Conservation (phyloP, 768 basidiomycete species). For the Termitomyces sp. region DNA sequence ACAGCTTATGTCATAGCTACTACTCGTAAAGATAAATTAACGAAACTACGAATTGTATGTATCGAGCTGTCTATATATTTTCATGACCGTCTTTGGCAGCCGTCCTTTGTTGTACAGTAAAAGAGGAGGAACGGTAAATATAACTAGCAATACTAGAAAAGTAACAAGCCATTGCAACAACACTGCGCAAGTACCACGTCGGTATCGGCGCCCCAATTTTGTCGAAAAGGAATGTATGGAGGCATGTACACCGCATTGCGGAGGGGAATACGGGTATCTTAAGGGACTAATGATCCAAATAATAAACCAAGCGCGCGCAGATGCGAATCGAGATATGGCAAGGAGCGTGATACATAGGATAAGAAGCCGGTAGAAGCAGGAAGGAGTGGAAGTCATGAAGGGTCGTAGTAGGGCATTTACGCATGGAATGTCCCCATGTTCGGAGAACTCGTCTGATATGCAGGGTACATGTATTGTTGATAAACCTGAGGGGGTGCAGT, state of each 20-base stretch:
- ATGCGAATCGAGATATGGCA: slow-evolving; percentile 23
- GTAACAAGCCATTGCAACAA: slow-evolving; percentile 34
- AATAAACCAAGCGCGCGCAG: slow-evolving; percentile 33
- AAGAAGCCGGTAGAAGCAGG: slow-evolving; percentile 28
- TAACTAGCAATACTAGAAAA: slow-evolving; percentile 25
- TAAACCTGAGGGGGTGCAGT: slow-evolving; percentile 66
- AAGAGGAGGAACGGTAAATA: slow-evolving; percentile 24
- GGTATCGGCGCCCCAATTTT: slow-evolving; percentile 20
- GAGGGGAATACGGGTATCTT: slow-evolving; percentile 26
- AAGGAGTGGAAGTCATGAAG: slow-evolving; percentile 34
- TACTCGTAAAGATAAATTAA: slow-evolving; percentile 6
- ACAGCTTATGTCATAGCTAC: slow-evolving; percentile 17
- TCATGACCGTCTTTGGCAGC: slow-evolving; percentile 26
- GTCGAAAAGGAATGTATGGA: slow-evolving; percentile 26
- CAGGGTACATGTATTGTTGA: slow-evolving; percentile 80
- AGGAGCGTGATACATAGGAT: slow-evolving; percentile 30
- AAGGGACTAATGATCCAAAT: slow-evolving; percentile 23
- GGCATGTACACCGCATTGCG: slow-evolving; percentile 28
- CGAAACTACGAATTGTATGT: slow-evolving; percentile 4
- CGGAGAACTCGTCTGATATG: slow-evolving; percentile 74
- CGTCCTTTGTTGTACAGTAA: slow-evolving; percentile 46
- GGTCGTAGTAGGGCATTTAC: slow-evolving; percentile 42
- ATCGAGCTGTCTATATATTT: slow-evolving; percentile 18
- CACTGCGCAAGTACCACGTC: slow-evolving; percentile 19
- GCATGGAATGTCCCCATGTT: slow-evolving; percentile 78